phyloP scores from a whole-genome alignment of 805 yeast genomes.

The Cyberlindnera maclurae region DNA sequence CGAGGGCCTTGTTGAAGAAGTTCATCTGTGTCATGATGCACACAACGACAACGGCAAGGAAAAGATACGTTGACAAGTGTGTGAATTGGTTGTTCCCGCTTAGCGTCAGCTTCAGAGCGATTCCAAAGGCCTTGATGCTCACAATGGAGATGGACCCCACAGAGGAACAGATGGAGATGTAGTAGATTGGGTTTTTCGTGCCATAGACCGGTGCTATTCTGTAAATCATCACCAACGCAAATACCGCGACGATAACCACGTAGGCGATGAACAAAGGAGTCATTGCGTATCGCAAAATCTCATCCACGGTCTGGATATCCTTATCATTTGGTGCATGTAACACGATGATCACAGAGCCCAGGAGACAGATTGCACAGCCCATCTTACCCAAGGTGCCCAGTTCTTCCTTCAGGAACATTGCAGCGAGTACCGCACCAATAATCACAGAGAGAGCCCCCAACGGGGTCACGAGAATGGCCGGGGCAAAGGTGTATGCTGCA shows the following conservation, averaged over 20 bases:
- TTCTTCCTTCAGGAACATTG: conserved; percentile 77
- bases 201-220: conserved; percentile 80
- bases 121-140: conserved; percentile 90
- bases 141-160: conserved; percentile 90
- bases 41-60: conserved; percentile 66
- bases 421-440: conserved; percentile 87
- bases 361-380: conserved; percentile 87
- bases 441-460: conserved; percentile 86
- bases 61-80: conserved; percentile 76
- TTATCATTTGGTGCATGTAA: conserved; percentile 93
- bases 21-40: conserved; percentile 91
- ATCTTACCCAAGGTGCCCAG: conserved; percentile 81
- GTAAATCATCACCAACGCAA: conserved; percentile 73
- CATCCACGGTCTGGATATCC: conserved; percentile 83
- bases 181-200: conserved; percentile 75
- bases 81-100: conserved; percentile 84
- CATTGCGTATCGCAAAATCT: conserved; percentile 71
- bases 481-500: conserved; percentile 94
- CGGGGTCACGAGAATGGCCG: conserved; percentile 88
- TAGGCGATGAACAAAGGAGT: conserved; percentile 72
- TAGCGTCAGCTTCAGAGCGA: conserved; percentile 78
- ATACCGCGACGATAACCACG: conserved; percentile 52
- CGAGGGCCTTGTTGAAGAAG: conserved; percentile 87
- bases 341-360: conserved; percentile 84
- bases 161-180: conserved; percentile 80